These are phyloP conservation scores for Sporothrix dimorphospora DNA, from an alignment of 2,329 filamentous ascomycete genomes.

Conservation along the genomic window DNA sequence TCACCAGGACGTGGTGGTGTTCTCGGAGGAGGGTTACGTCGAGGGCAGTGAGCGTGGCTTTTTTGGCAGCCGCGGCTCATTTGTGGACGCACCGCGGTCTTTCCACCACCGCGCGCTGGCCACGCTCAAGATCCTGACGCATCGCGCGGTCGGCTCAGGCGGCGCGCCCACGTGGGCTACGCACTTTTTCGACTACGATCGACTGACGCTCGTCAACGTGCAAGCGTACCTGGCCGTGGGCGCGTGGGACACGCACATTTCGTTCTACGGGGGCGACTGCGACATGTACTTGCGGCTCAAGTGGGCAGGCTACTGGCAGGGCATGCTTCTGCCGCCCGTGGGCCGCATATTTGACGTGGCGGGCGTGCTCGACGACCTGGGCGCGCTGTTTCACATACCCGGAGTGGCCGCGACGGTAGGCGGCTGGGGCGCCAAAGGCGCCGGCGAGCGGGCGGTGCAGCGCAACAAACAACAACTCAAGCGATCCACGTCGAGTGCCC, in stretches of 20 bases:
- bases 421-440: not conserved
- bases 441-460: not conserved
- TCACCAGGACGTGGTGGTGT: slow-evolving; percentile 55
- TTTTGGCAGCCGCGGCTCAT: slow-evolving; percentile 41
- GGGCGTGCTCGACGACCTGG: slow-evolving; percentile 49
- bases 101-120: slow-evolving; percentile 38
- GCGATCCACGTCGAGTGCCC: too few species aligned
- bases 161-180: slow-evolving; percentile 51
- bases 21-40: slow-evolving; percentile 45
- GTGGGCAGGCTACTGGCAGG: slow-evolving; percentile 51
- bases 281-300: slow-evolving; percentile 56
- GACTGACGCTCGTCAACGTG: slow-evolving; percentile 60
- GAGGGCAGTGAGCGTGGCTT: slow-evolving; percentile 34
- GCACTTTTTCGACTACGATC: slow-evolving; percentile 63
- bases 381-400: slow-evolving; percentile 51
- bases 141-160: slow-evolving; percentile 39
- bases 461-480: too few species aligned
- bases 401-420: slow-evolving; percentile 32
- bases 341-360: slow-evolving; percentile 53
- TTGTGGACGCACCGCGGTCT: slow-evolving; percentile 40
- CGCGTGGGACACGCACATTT: slow-evolving; percentile 61
- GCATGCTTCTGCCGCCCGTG: slow-evolving; percentile 40
- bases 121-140: slow-evolving; percentile 47
- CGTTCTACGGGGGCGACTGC: slow-evolving; percentile 62
- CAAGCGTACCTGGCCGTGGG: slow-evolving; percentile 54